Conservation (phyloP, 192 early-diverging fungal genomes). For the Lunasporangiospora selenospora region DNA sequence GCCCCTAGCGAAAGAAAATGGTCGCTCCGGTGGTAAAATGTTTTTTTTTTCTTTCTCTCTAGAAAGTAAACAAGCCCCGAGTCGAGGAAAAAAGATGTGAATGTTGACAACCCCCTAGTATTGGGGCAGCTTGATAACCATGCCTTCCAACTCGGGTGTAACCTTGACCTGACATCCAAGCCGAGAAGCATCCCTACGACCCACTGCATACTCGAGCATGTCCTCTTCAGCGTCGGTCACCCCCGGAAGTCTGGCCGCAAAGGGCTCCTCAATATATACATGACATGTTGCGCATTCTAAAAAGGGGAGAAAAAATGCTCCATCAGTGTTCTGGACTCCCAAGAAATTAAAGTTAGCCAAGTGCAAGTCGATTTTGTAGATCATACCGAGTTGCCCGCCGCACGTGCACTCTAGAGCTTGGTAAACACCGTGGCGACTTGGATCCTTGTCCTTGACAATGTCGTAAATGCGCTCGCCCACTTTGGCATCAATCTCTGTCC, state of each 20-base stretch:
- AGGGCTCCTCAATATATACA: slow-evolving; percentile 57
- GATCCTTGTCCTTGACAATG: slow-evolving; percentile 55
- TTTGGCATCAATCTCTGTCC: slow-evolving; percentile 52
- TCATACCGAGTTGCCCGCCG: slow-evolving; percentile 56
- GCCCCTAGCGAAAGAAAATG: neutral
- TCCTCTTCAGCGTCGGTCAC: slow-evolving; percentile 63
- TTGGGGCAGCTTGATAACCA: slow-evolving; percentile 41
- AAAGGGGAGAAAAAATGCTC: neutral
- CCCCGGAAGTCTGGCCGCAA: slow-evolving; percentile 41
- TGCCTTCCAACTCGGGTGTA: slow-evolving; percentile 40
- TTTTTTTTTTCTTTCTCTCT: slow-evolving; percentile 19
- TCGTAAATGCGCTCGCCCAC: slow-evolving; percentile 48
- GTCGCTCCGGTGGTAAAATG: neutral
- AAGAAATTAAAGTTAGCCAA: neutral
- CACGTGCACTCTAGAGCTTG: slow-evolving; percentile 56
- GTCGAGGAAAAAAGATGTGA: neutral
- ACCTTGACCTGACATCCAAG: slow-evolving; percentile 50
- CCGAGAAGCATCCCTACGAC: slow-evolving; percentile 41
- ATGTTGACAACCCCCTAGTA: slow-evolving; percentile 8
- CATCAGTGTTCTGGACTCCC: neutral
- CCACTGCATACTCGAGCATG: slow-evolving; percentile 65
- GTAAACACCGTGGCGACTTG: slow-evolving; percentile 57
- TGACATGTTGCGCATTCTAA: slow-evolving; percentile 70
- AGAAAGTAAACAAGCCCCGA: neutral
- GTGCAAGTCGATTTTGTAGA: neutral